Conservation (phyloP, 805 yeast species). For the Yarrowia sp. region DNA sequence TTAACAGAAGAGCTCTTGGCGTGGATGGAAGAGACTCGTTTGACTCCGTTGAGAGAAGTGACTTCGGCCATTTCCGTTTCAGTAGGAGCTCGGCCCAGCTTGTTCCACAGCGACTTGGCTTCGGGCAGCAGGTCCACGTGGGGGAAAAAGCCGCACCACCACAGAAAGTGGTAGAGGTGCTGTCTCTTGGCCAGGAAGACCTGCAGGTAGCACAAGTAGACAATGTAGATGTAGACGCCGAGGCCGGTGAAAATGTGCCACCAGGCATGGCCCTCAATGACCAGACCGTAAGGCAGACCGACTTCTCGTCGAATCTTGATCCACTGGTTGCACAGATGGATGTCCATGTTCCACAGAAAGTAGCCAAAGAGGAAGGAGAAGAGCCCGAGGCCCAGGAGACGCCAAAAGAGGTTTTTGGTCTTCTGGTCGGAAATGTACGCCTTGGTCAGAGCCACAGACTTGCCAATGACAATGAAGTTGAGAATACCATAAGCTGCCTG, state of each 20-base stretch:
- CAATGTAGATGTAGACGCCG: constrained; percentile 82
- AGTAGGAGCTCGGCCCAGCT: constrained; percentile 23
- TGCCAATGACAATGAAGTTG: constrained; percentile 66
- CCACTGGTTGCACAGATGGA: constrained; percentile 65
- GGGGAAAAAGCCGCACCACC: constrained; percentile 60
- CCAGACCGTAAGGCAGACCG: constrained; percentile 81
- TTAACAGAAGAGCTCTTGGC: constrained; percentile 17
- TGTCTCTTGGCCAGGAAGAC: constrained; percentile 59
- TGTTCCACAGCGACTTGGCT: constrained; percentile 15
- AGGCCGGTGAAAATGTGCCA: constrained; percentile 71
- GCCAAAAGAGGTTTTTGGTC: constrained; percentile 50
- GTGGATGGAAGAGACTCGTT: not conserved
- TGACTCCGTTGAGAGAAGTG: not conserved
- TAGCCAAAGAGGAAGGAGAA: constrained; percentile 68
- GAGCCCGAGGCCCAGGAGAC: constrained; percentile 58
- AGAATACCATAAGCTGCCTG: constrained; percentile 79
- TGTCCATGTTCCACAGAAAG: constrained; percentile 84
- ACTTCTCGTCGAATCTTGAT: constrained; percentile 55
- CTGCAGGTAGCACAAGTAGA: constrained; percentile 72
- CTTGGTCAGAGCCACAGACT: constrained; percentile 52
- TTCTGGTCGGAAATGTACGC: constrained; percentile 49
- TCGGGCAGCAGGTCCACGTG: constrained; percentile 34
- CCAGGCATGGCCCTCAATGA: constrained; percentile 95
- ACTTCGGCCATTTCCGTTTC: constrained; percentile 15
- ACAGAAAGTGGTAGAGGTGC: constrained; percentile 52